phyloP scores from a whole-genome alignment of 352 stramenopile species.

The Phytophthora ohioensis region DNA sequence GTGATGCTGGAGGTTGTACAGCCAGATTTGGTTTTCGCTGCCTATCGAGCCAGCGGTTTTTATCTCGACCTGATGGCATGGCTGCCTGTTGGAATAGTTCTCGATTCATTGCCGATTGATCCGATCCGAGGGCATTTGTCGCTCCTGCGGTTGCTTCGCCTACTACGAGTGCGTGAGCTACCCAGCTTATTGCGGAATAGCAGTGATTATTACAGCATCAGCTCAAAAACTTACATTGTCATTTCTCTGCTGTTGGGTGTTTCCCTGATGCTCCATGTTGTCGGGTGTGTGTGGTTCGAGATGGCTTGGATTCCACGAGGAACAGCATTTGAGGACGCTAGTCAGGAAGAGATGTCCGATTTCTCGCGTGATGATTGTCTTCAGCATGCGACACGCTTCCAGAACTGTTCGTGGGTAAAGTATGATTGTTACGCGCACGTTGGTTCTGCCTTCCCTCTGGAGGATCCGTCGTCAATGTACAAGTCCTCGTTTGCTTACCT shows the following conservation, averaged over 20 bases:
- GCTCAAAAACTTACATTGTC: slow-evolving; percentile 65
- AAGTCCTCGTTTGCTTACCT: slow-evolving; percentile 70
- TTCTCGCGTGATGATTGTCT: slow-evolving; percentile 49
- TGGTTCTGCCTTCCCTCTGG: slow-evolving; percentile 50
- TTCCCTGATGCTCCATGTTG: slow-evolving; percentile 62
- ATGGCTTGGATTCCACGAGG: slow-evolving; percentile 48
- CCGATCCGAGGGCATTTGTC: slow-evolving; percentile 43
- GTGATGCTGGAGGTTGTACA: slow-evolving; percentile 73
- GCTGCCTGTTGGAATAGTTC: slow-evolving; percentile 54
- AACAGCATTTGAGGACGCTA: slow-evolving; percentile 8
- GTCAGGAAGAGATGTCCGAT: neutral
- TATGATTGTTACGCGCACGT: slow-evolving; percentile 80
- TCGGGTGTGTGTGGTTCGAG: slow-evolving; percentile 76
- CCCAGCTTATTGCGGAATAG: slow-evolving; percentile 55
- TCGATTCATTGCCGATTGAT: slow-evolving; percentile 50
- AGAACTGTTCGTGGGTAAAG: slow-evolving; percentile 77
- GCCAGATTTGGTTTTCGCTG: slow-evolving; percentile 64
- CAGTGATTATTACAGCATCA: slow-evolving; percentile 66
- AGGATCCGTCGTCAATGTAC: slow-evolving; percentile 54
- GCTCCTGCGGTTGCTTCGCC: slow-evolving; percentile 54
- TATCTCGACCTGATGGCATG: slow-evolving; percentile 60
- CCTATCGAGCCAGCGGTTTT: slow-evolving; percentile 64
- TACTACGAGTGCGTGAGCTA: slow-evolving; percentile 60
- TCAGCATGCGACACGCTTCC: slow-evolving; percentile 57
- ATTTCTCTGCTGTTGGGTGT: slow-evolving; percentile 61